phyloP scores from a whole-genome alignment of 192 early-diverging fungal genomes.

The Coemansia aciculifera region DNA sequence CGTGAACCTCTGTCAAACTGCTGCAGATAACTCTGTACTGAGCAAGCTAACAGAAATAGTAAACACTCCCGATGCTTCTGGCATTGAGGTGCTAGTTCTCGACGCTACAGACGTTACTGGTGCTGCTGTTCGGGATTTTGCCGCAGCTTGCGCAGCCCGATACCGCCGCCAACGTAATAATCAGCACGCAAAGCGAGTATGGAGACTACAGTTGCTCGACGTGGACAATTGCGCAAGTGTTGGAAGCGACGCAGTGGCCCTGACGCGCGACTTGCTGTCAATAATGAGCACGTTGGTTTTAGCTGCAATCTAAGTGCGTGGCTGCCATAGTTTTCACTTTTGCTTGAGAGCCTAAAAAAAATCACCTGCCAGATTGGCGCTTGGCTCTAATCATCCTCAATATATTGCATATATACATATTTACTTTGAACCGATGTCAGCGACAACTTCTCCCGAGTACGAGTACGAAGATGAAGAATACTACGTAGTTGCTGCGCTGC shows the following conservation, averaged over 20 bases:
- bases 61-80: neutral
- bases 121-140: slow-evolving; percentile 42
- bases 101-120: slow-evolving; percentile 39
- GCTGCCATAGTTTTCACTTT: neutral
- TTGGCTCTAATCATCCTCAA: neutral
- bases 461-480: slow-evolving; percentile 40
- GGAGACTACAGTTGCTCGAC: slow-evolving; percentile 37
- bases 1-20: slow-evolving; percentile 36
- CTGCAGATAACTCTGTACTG: slow-evolving; percentile 35
- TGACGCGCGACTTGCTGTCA: slow-evolving; percentile 7
- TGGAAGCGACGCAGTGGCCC: slow-evolving; percentile 39
- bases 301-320: too few species aligned
- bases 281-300: neutral
- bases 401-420: neutral
- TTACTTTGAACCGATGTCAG: neutral
- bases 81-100: slow-evolving; percentile 30
- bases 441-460: neutral
- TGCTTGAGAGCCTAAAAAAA: neutral
- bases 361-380: neutral
- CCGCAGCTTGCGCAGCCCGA: slow-evolving; percentile 29
- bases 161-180: slow-evolving; percentile 13
- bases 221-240: slow-evolving; percentile 36
- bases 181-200: neutral
- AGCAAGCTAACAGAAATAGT: slow-evolving; percentile 13
- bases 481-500: slow-evolving; percentile 38